Evolutionary conservation across 2,329 filamentous ascomycete genomes (phyloP).

Genomic region (Aspergillus sergii): DNA sequence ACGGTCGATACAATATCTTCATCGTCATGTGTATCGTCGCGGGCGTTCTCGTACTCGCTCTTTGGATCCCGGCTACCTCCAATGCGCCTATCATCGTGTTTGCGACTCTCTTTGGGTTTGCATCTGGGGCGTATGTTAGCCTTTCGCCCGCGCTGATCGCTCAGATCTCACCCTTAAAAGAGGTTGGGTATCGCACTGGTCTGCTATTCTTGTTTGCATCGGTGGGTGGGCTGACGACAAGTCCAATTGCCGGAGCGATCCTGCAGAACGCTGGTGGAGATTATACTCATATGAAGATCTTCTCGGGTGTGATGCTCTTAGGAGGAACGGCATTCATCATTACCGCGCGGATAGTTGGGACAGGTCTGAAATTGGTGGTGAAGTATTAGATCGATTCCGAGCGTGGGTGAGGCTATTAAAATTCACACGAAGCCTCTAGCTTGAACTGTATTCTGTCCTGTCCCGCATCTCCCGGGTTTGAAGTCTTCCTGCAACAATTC

Average conservation of each 20-base stretch:
- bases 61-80: slow-evolving; percentile 37
- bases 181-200: slow-evolving; percentile 68
- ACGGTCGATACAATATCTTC: slow-evolving; percentile 24
- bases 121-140: slow-evolving; percentile 64
- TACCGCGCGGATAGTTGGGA: background rate
- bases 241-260: slow-evolving; percentile 67
- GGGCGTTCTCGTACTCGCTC: slow-evolving; percentile 18
- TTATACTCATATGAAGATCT: slow-evolving; percentile 65
- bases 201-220: slow-evolving; percentile 61
- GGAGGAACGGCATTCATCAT: slow-evolving; percentile 32
- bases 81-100: slow-evolving; percentile 64
- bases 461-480: no score
- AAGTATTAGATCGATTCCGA: background rate
- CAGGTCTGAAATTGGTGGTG: background rate
- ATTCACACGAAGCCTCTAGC: no score
- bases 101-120: slow-evolving; percentile 65
- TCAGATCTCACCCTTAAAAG: slow-evolving; percentile 66
- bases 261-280: slow-evolving; percentile 53
- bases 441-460: no score
- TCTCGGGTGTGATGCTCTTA: slow-evolving; percentile 59
- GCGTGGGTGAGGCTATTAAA: no score
- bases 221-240: slow-evolving; percentile 66
- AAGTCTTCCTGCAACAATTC: background rate
- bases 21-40: slow-evolving; percentile 12
- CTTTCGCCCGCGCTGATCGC: slow-evolving; percentile 61